Evolutionary conservation across 192 early-diverging fungal species (phyloP), one percentile per base, ranked within the genome.

Genomic region (Podila verticillata): DNA sequence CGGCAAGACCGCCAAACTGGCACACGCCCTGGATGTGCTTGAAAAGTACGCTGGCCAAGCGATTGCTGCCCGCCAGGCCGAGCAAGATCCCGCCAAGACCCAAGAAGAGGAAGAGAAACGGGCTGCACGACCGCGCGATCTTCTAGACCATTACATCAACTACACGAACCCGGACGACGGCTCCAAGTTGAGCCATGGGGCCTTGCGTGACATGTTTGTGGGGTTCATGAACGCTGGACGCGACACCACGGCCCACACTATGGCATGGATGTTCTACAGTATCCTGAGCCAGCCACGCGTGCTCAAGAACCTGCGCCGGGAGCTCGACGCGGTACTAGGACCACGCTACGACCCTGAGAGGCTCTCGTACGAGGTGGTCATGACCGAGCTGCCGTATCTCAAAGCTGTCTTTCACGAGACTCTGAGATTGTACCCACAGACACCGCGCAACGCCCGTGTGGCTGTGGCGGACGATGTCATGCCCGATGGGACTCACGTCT

Each of bases 401-500:
- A 89, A 84, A 35, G 79, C 82, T 20, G 77, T 88, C 7, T 69
- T 88, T 47, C 59, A 86, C 22, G 92, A 93, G 80, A 80, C 86
- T 1, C 60, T 93, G n/a, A 81, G 92, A 9, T 61, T 93, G 36
- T 82, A 88, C 66, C 90, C 92, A 24, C 70, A 83, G 17, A 89
- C 93, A 6, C 92, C 91, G 17, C 19, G 12, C 0, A 84, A 91
- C n/a, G 26, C 62, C 4, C 91, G 90, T 72, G 62, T 71, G 49
- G 82, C 83, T 20, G 35, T 89, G 17, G 51, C 84, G 9, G 90
- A 93, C 61, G 82, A 83, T 56, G 63, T 89, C 15, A 75, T 87
- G 35, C 91, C 91, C 5, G 90, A 91, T 71, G 89, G 89, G 13
- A 87, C 85, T 15, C 26, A 49, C 19, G 68, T 93, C 30, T 63